Base-by-base conservation (phyloP, 371 early-diverging fungal species). In the Mucor lusitanicus region DNA sequence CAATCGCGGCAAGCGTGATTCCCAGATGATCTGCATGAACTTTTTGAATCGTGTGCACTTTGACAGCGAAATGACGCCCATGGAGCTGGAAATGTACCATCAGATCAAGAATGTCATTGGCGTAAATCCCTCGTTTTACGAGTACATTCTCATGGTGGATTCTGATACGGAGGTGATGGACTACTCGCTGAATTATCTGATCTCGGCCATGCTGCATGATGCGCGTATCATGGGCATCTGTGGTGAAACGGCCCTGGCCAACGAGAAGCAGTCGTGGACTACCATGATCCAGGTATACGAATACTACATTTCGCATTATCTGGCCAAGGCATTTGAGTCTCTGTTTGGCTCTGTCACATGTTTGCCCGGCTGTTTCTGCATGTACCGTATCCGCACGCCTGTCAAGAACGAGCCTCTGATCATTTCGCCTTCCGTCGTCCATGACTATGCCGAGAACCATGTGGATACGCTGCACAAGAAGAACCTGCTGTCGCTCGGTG, bases 271-370 rank as follows among this genome's bases (percentile, higher is more conserved):
- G 60, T 90, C 94, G 5, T 95, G 94, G 94, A 94, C 94, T 27
- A 97, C 99, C 0, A 97, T 97, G 95, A 96, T 99, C 74, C 99
- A 99, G 76, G 99, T 99, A 17, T 97, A 95, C 78, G 97, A 96
- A 77, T 97, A 99, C 88, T 99, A 95, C 79, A 99, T 99, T 64
- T 96, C 98, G 19, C 99, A 99, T 85, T 96, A 99, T 67, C 76
- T 99, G 65, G 87, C 95, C 42, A 99, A 99, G 84, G 95, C 99
- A 1, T 99, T n/a, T n/a, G n/a, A n/a, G n/a, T n/a, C n/a, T n/a
- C n/a, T n/a, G n/a, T n/a, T n/a, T n/a, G n/a, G n/a, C n/a, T n/a
- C n/a, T n/a, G n/a, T n/a, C n/a, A n/a, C n/a, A n/a, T n/a, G n/a
- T n/a, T n/a, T n/a, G n/a, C n/a, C n/a, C n/a, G n/a, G n/a, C n/a